Base-by-base conservation (phyloP, 306 rosid genomes). In the Gynostemma pentaphyllum region DNA sequence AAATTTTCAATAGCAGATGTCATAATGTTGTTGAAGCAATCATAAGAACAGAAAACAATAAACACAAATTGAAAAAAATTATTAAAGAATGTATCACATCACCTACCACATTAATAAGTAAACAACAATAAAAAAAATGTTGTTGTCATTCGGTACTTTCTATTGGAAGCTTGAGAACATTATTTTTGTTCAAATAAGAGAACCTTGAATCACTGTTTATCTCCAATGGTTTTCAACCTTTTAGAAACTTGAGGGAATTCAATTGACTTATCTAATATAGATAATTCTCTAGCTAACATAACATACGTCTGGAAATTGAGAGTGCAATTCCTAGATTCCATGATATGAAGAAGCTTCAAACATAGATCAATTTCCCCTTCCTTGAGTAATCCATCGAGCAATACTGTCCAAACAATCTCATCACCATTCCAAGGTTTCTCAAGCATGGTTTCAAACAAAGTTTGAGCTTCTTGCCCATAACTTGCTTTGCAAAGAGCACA, bases 331-430 rank as follows among this genome's bases (percentile, higher is more conserved):
- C 68, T 70, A 51, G 78, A 65, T 66, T 75, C 68, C 71, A 79
- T 72, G 39, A 67, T 49, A 65, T 70, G 69, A 55, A 78, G 82
- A 54, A 78, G 74, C 65, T 60, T 74, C 76, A 70, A 70, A 65
- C 79, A 68, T 41, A 67, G 24, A 65, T 72, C 71, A 34, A 27
- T 18, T n/a, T 59, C 66, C 68, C 70, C 68, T 52, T 79, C 65
- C 70, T 68, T 79, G 48, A 79, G 71, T 61, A 79, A 65, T 12
- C 83, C 77, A 69, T 79, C 80, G 26, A 75, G 47, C 26, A 75
- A 67, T 32, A 79, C 68, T 16, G 80, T 75, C 83, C 78, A 79
- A 34, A 62, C 80, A 69, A 79, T 73, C 78, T 79, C 83, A 40
- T 79, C 80, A 29, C 76, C 30, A 39, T 30, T 79, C 80, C 78